Percentiles rank a stretch among this genome's conserved stretches.
phyloP scores from a whole-genome alignment of 345 rosid genomes.

The Pelargonium nanum region DNA sequence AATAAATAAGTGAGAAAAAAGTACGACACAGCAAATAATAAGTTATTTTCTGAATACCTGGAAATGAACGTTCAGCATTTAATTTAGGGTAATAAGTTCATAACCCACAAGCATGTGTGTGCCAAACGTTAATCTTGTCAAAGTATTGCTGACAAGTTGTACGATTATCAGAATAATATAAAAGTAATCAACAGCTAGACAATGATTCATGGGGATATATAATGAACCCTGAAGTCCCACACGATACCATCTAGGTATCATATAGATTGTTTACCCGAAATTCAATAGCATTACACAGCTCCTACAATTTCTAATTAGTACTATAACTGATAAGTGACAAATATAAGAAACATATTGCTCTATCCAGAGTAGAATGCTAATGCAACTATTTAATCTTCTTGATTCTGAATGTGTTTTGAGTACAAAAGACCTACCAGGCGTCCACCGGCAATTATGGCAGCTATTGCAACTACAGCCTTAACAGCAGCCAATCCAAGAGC shows the following conservation, averaged over 20 bases:
- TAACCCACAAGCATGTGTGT: background rate
- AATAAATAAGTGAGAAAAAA: background rate
- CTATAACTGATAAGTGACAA: no score
- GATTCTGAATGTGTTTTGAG: background rate
- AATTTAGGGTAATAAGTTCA: background rate
- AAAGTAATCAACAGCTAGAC: conserved; percentile 1
- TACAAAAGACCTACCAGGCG: conserved; percentile 56
- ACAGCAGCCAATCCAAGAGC: conserved; percentile 98
- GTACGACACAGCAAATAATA: background rate
- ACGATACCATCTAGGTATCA: conserved; percentile 5
- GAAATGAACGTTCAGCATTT: background rate
- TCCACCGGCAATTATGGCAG: conserved; percentile 96
- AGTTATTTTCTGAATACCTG: background rate
- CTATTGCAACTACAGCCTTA: conserved; percentile 86
- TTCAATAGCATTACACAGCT: background rate
- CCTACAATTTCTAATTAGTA: conserved; percentile 8
- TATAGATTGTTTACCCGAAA: background rate
- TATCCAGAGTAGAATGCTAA: background rate
- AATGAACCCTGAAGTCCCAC: conserved; percentile 1
- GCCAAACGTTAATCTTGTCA: background rate
- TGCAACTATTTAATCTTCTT: no score
- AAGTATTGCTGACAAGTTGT: background rate
- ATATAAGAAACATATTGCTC: background rate
- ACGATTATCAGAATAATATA: conserved; percentile 1
- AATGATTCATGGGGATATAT: background rate